A percentile compares a stretch with the other conserved stretches of the same genome.
Evolutionary conservation across 2,329 filamentous ascomycete species (phyloP).

Genomic region (Sclerotinia sclerotiorum): DNA sequence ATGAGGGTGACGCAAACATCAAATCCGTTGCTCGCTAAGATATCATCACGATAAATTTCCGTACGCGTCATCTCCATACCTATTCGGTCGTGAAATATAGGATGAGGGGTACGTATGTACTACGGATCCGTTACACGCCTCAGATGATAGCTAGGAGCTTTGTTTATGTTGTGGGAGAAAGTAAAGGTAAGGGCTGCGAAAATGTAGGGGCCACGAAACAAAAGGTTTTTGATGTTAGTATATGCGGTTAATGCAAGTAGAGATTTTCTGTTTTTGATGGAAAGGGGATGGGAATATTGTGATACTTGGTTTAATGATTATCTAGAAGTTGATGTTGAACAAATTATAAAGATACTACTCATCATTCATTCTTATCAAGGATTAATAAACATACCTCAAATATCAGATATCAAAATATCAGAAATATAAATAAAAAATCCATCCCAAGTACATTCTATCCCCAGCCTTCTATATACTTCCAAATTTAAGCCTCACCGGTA

Average conservation of each 20-base stretch:
- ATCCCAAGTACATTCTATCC: not conserved
- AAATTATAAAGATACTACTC: too few species aligned
- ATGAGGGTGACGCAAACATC: not conserved
- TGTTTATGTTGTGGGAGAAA: too few species aligned
- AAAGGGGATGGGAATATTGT: too few species aligned
- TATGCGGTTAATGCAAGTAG: too few species aligned
- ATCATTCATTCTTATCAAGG: too few species aligned
- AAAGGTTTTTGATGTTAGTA: too few species aligned
- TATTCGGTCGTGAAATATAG: not conserved
- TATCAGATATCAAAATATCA: not conserved
- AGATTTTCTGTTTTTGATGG: too few species aligned
- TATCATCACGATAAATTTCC: not conserved
- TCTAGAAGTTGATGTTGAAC: too few species aligned
- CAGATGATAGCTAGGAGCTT: not conserved
- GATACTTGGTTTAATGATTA: too few species aligned
- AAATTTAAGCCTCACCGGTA: constrained; percentile 1
- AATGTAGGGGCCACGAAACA: too few species aligned
- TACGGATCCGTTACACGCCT: not conserved
- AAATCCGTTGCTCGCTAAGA: not conserved
- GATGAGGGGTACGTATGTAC: not conserved
- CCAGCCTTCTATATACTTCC: not conserved
- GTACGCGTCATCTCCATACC: constrained; percentile 11
- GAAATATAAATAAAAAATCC: not conserved
- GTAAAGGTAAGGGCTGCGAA: too few species aligned
- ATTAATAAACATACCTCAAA: not conserved